A percentile compares a stretch with the other conserved stretches of the same genome.
Evolutionary conservation across 805 yeast species (phyloP).

Genomic region (Kuraishia ogatae): DNA sequence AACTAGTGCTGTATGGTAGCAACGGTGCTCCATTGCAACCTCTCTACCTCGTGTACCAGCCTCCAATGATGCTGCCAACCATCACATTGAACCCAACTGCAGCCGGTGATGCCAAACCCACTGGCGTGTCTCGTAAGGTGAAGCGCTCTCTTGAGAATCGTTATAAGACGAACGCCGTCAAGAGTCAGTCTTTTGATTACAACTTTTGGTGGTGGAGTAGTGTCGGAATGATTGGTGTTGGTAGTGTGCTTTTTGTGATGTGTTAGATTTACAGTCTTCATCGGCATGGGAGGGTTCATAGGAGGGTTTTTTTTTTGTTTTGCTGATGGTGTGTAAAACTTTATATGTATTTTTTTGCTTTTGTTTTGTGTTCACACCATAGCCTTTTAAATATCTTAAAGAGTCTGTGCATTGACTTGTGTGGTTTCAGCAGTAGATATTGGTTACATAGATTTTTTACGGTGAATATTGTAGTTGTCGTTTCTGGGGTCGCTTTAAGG

Average conservation of each 20-base stretch:
- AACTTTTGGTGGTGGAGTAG: constrained; percentile 52
- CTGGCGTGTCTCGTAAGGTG: constrained; percentile 32
- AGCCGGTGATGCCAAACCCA: constrained; percentile 21
- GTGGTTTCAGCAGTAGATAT: too few species aligned
- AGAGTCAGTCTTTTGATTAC: constrained; percentile 26
- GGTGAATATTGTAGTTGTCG: too few species aligned
- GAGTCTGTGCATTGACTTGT: too few species aligned
- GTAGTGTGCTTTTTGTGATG: constrained; percentile 7
- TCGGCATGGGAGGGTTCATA: too few species aligned
- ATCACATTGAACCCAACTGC: constrained; percentile 80
- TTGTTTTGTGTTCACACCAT: too few species aligned
- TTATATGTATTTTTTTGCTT: too few species aligned
- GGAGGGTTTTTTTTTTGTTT: too few species aligned
- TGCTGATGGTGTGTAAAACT: too few species aligned
- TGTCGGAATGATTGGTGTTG: constrained; percentile 27
- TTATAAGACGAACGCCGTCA: constrained; percentile 67
- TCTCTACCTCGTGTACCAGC: constrained; percentile 81
- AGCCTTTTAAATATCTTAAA: too few species aligned
- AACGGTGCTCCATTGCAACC: constrained; percentile 84
- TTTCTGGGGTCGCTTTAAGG: too few species aligned
- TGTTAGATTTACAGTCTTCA: too few species aligned
- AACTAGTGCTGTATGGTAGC: constrained; percentile 63
- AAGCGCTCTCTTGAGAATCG: constrained; percentile 75
- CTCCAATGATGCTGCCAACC: constrained; percentile 96
- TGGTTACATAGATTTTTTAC: too few species aligned